Conservation (phyloP, 768 basidiomycete species). For the Hericium rajendrae region DNA sequence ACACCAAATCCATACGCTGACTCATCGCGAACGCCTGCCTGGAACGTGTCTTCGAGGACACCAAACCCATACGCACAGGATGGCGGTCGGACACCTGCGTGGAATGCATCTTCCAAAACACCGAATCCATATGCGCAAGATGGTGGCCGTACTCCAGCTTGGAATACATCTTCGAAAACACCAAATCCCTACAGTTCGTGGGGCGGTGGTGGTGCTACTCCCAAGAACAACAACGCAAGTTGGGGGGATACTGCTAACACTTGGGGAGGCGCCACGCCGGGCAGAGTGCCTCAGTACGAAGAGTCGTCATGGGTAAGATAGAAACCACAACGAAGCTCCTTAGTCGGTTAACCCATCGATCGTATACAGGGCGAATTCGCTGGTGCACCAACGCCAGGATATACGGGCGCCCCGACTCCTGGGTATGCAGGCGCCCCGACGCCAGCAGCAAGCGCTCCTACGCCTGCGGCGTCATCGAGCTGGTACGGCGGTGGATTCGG, state of each 20-base stretch:
- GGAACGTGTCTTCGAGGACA: slow-evolving; percentile 41
- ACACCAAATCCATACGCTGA: slow-evolving; percentile 23
- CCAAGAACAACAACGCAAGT: slow-evolving; percentile 33
- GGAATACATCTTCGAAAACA: slow-evolving; percentile 39
- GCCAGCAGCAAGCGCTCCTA: slow-evolving; percentile 17
- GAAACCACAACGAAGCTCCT: background rate
- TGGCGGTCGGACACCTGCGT: slow-evolving; percentile 43
- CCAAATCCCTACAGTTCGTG: slow-evolving; percentile 47
- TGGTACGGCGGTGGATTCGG: slow-evolving; percentile 25
- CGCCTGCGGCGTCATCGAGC: slow-evolving; percentile 37
- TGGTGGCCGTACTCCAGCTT: slow-evolving; percentile 43
- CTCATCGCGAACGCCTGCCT: slow-evolving; percentile 19
- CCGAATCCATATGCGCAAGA: slow-evolving; percentile 44
- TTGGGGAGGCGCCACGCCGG: slow-evolving; percentile 14
- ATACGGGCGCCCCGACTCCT: slow-evolving; percentile 8
- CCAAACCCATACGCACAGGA: slow-evolving; percentile 57
- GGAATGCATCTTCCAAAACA: slow-evolving; percentile 39
- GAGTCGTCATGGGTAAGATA: slow-evolving; percentile 2
- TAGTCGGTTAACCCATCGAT: background rate
- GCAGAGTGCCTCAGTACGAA: slow-evolving; percentile 3
- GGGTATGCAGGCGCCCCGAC: slow-evolving; percentile 8
- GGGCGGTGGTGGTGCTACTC: background rate
- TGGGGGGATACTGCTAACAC: slow-evolving; percentile 24
- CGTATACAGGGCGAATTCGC: background rate
- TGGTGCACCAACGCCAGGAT: background rate